phyloP scores from a whole-genome alignment of 2,329 filamentous ascomycete genomes.

The Magnaporthiopsis incrustans region DNA sequence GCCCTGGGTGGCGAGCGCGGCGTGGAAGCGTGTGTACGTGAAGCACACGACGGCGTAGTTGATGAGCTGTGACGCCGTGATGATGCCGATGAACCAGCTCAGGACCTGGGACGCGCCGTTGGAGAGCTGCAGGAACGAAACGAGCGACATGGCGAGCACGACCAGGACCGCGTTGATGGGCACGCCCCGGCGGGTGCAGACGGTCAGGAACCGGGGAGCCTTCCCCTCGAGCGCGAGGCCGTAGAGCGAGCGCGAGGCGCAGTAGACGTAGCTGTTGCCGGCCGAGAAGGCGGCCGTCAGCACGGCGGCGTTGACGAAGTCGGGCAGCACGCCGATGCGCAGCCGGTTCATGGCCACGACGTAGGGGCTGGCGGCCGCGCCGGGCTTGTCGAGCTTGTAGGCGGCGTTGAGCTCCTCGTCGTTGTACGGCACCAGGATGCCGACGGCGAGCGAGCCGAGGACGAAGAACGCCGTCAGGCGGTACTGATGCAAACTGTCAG shows the following conservation, averaged over 20 bases:
- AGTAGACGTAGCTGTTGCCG: constrained; percentile 45
- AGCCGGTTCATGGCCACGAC: constrained; percentile 30
- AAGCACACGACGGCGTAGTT: constrained; percentile 37
- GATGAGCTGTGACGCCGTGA: constrained; percentile 30
- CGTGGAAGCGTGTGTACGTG: constrained; percentile 39
- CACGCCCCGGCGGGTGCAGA: constrained; percentile 34
- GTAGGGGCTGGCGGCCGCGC: constrained; percentile 32
- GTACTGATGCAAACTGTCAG: constrained; percentile 27
- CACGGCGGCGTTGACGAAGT: constrained; percentile 50
- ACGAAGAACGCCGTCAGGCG: constrained; percentile 65
- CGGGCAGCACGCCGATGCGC: constrained; percentile 41
- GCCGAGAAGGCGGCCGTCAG: constrained; percentile 24
- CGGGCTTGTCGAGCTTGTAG: constrained; percentile 39
- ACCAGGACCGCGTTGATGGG: constrained; percentile 28
- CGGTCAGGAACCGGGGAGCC: constrained; percentile 33
- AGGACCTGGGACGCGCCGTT: constrained; percentile 28
- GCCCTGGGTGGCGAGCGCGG: constrained; percentile 44
- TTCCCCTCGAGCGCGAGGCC: constrained; percentile 41
- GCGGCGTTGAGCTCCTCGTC: constrained; percentile 45
- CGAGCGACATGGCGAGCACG: constrained; percentile 24
- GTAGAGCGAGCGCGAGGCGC: constrained; percentile 40
- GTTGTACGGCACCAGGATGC: constrained; percentile 51
- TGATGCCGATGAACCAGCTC: constrained; percentile 28
- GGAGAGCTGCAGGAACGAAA: constrained; percentile 30
- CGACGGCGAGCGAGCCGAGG: constrained; percentile 54